Conservation (phyloP, 2,329 filamentous ascomycete species). For the Davidsoniella eucalypti region DNA sequence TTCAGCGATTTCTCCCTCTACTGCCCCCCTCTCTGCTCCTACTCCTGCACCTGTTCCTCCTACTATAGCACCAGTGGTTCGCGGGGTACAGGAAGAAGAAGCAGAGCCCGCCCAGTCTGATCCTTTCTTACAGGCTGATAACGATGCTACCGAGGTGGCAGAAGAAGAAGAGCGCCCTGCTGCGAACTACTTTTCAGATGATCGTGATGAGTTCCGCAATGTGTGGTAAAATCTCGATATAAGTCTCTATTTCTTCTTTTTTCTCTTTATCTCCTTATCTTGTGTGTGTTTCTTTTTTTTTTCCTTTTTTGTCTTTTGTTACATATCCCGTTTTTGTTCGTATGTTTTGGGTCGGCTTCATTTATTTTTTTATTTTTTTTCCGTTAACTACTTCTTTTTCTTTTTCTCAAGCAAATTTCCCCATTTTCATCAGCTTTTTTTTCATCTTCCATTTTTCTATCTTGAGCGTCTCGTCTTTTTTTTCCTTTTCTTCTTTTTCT, state of each 20-base stretch:
- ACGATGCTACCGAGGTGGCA: not conserved
- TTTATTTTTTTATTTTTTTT: conserved; percentile 5
- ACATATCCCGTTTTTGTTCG: not conserved
- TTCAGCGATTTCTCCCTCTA: not conserved
- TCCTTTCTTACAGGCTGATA: conserved; percentile 10
- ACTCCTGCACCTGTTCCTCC: not conserved
- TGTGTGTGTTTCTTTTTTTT: not conserved
- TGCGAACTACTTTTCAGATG: conserved; percentile 19
- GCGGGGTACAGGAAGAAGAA: not conserved
- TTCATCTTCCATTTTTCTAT: not conserved
- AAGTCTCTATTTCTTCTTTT: not conserved
- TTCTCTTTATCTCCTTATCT: not conserved
- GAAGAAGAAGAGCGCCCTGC: not conserved
- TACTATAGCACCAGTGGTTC: not conserved
- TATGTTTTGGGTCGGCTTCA: conserved; percentile 2
- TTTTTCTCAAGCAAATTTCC: not conserved
- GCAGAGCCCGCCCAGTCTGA: not conserved
- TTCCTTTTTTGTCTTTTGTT: conserved; percentile 1
- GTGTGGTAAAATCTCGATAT: conserved; percentile 22
- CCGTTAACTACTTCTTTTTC: not conserved
- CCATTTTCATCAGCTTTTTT: not conserved
- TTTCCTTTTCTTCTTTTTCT: not conserved
- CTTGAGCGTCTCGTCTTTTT: not conserved
- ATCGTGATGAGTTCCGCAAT: conserved; percentile 29
- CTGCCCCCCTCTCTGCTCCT: not conserved